Base-by-base conservation (phyloP, 192 early-diverging fungal species). In the Thoreauomyces humboldtii region DNA sequence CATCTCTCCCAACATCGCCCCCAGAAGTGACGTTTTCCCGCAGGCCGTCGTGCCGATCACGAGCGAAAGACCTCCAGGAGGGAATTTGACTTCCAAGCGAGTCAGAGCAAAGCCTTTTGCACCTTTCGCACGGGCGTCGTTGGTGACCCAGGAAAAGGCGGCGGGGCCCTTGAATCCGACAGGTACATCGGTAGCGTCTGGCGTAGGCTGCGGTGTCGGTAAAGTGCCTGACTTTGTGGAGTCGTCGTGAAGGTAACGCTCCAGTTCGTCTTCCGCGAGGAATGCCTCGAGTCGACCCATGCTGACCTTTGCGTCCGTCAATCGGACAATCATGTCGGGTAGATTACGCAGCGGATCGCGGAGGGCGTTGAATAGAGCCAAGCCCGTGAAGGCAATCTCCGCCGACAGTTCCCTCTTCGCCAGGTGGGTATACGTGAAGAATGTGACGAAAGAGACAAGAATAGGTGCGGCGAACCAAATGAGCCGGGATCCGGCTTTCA, bases 41-140 rank as follows among this genome's bases (percentile, higher is more conserved):
- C 84, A 79, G 0, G 93, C 96, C 14, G 94, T 96, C 0, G 91
- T 80, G 5, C 96, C 96, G 29, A 85, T 85, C 31, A 96, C 69
- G 14, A 95, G 79, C 14, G 46, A 71, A n/a, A 79, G 70, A 7
- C 74, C 67, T 6, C 71, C 75, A 4, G 37, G 27, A 36, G 63
- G 59, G 53, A 77, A 73, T 11, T 51, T 37, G 19, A 73, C 24
- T 5, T 59, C 35, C 4, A 77, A 4, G 44, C 71, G 52, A 15
- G 36, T 17, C 32, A 77, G 50, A 3, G 29, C 25, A 79, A 73
- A 97, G 2, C 27, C 4, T 52, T 31, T 29, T 15, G 14, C n/a
- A 6, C 9, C 55, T 3, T 15, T 28, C 33, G 33, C 31, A n/a
- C n/a, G n/a, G 22, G 11, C 47, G 12, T 22, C 47, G 47, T 22